Evolutionary conservation across 352 stramenopile genomes (phyloP), one percentile per base, ranked within the genome.

Genomic region (Aphanomyces invadans): DNA sequence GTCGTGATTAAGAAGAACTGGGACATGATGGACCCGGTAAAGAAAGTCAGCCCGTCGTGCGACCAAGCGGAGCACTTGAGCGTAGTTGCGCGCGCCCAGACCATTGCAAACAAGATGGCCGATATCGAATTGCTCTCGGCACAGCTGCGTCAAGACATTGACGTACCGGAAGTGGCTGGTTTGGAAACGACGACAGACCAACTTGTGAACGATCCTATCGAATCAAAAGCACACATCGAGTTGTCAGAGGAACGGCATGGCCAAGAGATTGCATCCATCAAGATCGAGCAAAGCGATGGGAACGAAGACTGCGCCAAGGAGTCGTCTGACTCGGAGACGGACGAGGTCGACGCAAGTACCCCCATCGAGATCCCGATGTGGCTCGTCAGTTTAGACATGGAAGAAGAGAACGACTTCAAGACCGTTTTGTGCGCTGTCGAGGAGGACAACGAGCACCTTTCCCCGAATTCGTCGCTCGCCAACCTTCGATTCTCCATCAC

Each of bases 361-460:
- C 49, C 49, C 9, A 11, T 57, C 9, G 49, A 57, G 49, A 57
- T 57, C 19, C 49, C 49, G 21, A 57, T 57, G 49, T 57, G 49
- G 49, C 49, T 57, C 21, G 49, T 57, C 4, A 32, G 36, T 21
- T 38, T 57, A 12, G 49, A 57, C 29, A 57, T 57, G 2, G 49
- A 57, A 33, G 49, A 57, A 19, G 49, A 39, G 15, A 11, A n/a
- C 12, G 23, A 57, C n/a, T 57, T 57, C 4, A 57, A 57, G 23
- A 57, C 49, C 12, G 25, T 38, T 7, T 32, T 57, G 17, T 57
- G 49, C 29, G 29, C 29, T 19, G 49, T 57, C 49, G 49, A 57
- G 4, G 49, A 57, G 23, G 49, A 29, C 1, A 57, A 23, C 29
- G 49, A 57, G 29, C 49, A 57, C 29, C 25, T 57, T 10, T 57